These are phyloP conservation scores for Pythium sp. DNA, from an alignment of 352 stramenopile species.

Conservation along the genomic window DNA sequence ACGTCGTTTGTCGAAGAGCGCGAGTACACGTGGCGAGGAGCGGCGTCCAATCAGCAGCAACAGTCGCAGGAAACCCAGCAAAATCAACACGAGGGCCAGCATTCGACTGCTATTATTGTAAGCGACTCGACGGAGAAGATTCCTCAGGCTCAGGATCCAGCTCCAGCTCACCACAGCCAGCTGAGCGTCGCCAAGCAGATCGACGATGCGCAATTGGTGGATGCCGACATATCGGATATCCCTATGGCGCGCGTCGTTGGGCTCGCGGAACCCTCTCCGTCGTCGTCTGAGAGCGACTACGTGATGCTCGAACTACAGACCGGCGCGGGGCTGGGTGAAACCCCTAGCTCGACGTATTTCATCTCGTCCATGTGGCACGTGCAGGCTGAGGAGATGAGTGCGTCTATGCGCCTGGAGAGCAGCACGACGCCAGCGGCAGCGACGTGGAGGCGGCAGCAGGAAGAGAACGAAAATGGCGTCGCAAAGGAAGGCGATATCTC, in stretches of 20 bases:
- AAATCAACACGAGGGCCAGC: slow-evolving; percentile 7
- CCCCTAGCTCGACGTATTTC: slow-evolving; percentile 66
- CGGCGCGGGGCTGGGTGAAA: slow-evolving; percentile 46
- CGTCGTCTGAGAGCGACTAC: slow-evolving; percentile 63
- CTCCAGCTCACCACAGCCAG: background rate
- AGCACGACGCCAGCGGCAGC: slow-evolving; percentile 4
- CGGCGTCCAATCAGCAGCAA: background rate
- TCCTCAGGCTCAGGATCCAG: background rate
- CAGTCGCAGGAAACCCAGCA: background rate
- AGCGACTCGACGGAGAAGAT: slow-evolving; percentile 4
- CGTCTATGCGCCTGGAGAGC: slow-evolving; percentile 47
- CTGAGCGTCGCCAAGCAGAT: slow-evolving; percentile 31
- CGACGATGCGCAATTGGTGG: background rate
- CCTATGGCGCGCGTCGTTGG: slow-evolving; percentile 59
- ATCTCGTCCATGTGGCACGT: slow-evolving; percentile 79
- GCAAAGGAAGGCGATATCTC: background rate
- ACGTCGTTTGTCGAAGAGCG: slow-evolving; percentile 46
- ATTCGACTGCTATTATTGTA: background rate
- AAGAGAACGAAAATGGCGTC: slow-evolving; percentile 6
- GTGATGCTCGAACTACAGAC: slow-evolving; percentile 82
- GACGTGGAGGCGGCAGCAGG: slow-evolving; percentile 4
- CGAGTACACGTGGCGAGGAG: slow-evolving; percentile 38
- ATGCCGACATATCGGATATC: slow-evolving; percentile 31
- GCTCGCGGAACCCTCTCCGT: slow-evolving; percentile 15
- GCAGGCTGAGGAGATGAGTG: slow-evolving; percentile 75